Evolutionary conservation across 2,329 filamentous ascomycete species (phyloP).

Genomic region (Ilyonectria mors-panacis): DNA sequence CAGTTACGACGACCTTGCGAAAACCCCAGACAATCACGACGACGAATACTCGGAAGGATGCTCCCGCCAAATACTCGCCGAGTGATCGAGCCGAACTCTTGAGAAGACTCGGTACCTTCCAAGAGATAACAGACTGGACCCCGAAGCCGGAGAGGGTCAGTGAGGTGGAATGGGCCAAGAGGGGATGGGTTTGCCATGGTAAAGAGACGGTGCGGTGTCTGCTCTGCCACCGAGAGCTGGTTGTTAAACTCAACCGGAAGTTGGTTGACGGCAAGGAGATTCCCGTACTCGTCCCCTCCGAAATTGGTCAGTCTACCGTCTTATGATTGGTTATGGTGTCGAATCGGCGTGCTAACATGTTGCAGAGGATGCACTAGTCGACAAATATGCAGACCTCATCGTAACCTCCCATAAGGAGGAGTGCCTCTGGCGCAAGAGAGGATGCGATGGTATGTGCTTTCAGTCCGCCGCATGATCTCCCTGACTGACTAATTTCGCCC

Average conservation of each 20-base stretch:
- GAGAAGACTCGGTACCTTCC: conserved; percentile 86
- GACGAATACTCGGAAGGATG: conserved; percentile 41
- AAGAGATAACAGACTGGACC: conserved; percentile 93
- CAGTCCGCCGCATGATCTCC: conserved; percentile 27
- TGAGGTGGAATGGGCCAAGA: conserved; percentile 95
- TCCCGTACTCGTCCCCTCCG: conserved; percentile 68
- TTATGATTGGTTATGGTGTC: background rate
- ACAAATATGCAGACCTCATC: conserved; percentile 82
- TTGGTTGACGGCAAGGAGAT: conserved; percentile 70
- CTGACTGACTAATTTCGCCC: conserved; percentile 36
- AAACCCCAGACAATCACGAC: conserved; percentile 42
- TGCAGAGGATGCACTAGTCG: conserved; percentile 76
- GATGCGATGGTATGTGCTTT: conserved; percentile 80
- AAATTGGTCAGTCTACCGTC: conserved; percentile 62
- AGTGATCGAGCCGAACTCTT: conserved; percentile 89
- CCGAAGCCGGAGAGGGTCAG: conserved; percentile 88
- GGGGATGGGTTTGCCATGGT: conserved; percentile 89
- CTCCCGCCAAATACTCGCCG: conserved; percentile 81
- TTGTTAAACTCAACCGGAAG: conserved; percentile 81
- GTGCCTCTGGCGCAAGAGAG: conserved; percentile 88
- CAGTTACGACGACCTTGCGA: conserved; percentile 45
- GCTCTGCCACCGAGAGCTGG: conserved; percentile 86
- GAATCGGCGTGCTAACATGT: conserved; percentile 38
- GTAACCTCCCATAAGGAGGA: conserved; percentile 82
- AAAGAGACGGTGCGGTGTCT: conserved; percentile 89